phyloP scores from a whole-genome alignment of 192 early-diverging fungal genomes.

The Entomortierella chlamydospora region DNA sequence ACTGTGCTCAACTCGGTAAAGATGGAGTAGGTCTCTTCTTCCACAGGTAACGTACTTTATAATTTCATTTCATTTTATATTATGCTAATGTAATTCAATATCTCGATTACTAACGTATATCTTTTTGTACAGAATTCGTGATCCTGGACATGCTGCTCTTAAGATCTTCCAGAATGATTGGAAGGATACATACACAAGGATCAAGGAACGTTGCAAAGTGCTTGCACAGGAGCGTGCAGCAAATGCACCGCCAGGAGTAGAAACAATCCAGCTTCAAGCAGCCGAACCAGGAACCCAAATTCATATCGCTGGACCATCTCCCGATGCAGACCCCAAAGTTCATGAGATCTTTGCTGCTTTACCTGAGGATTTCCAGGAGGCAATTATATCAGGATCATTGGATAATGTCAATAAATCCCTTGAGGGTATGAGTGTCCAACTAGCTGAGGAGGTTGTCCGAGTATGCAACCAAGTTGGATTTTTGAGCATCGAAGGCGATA shows the following conservation, averaged over 20 bases:
- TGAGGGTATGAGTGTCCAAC: constrained; percentile 70
- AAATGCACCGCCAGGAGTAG: constrained; percentile 59
- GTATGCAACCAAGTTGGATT: constrained; percentile 81
- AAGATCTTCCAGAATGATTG: constrained; percentile 90
- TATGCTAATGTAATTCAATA: neutral
- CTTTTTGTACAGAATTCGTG: constrained; percentile 39
- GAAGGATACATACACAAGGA: constrained; percentile 84
- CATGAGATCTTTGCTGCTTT: constrained; percentile 78
- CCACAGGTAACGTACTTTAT: constrained; percentile 74
- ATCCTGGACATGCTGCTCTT: constrained; percentile 68
- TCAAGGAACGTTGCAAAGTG: constrained; percentile 78
- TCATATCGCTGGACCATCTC: constrained; percentile 73
- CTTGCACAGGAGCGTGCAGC: constrained; percentile 63
- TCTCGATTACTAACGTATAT: neutral
- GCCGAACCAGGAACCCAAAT: constrained; percentile 77
- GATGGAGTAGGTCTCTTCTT: constrained; percentile 91
- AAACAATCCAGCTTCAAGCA: constrained; percentile 80
- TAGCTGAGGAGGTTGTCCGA: constrained; percentile 83
- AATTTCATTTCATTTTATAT: neutral
- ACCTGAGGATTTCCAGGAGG: constrained; percentile 78
- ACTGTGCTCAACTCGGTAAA: constrained; percentile 82
- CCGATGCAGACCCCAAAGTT: constrained; percentile 65
- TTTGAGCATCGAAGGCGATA: constrained; percentile 57
- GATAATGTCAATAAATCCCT: constrained; percentile 88
- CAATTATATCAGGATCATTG: constrained; percentile 80